phyloP scores from a whole-genome alignment of 331 rosid genomes.

The Quercus tomentella region DNA sequence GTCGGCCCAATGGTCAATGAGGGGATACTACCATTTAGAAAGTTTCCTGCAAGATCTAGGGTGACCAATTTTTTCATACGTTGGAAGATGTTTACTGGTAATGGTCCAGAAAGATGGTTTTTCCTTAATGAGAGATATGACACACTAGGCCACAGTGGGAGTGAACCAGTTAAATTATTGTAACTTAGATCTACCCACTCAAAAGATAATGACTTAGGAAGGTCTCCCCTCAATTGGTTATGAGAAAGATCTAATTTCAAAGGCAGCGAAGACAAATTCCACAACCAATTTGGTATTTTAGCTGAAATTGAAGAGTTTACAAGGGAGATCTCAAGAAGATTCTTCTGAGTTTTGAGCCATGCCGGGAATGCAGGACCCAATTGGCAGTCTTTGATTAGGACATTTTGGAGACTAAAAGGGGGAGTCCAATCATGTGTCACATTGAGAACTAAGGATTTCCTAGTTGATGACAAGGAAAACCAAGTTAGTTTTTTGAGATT shows the following conservation, averaged over 20 bases:
- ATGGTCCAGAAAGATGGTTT: background rate
- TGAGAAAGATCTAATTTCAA: background rate
- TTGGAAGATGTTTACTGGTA: background rate
- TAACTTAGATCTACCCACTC: background rate
- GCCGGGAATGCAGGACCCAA: background rate
- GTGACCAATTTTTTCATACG: background rate
- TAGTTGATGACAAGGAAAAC: too few relatives aligned
- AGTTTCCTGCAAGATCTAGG: slow-evolving; percentile 1
- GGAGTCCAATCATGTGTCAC: background rate
- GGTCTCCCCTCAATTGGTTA: background rate
- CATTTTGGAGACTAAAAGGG: background rate
- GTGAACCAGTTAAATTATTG: background rate
- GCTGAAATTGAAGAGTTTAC: background rate
- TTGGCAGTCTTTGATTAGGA: background rate
- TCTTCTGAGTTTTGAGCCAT: slow-evolving; percentile 1
- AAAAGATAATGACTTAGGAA: background rate
- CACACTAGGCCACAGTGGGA: background rate
- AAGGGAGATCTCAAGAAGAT: background rate
- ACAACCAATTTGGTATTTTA: slow-evolving; percentile 4
- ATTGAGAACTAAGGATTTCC: too few relatives aligned
- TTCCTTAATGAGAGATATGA: background rate
- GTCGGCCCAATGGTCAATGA: background rate
- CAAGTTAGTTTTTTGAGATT: too few relatives aligned
- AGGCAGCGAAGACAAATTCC: background rate
- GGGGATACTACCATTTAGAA: background rate